phyloP scores from a whole-genome alignment of 331 rosid genomes.

The Dryas integrifolia region DNA sequence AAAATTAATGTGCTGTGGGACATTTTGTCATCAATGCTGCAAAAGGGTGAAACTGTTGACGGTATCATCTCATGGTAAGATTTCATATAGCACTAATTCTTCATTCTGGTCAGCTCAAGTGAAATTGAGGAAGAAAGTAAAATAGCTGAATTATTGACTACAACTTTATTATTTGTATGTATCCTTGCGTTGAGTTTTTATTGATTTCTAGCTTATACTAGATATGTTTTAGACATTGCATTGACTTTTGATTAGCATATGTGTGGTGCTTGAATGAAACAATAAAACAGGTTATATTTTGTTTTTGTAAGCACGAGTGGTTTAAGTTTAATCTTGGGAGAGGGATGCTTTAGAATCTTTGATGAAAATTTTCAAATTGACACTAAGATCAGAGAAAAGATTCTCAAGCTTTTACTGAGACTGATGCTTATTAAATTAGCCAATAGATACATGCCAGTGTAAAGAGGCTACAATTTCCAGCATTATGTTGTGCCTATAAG shows the following conservation, averaged over 20 bases:
- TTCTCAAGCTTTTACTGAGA: background rate
- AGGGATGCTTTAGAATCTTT: background rate
- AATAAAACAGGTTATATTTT: background rate
- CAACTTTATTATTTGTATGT: background rate
- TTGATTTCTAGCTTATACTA: background rate
- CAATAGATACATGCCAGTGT: background rate
- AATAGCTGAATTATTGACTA: background rate
- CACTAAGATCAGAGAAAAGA: background rate
- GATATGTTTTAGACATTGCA: background rate
- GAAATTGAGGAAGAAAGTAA: background rate
- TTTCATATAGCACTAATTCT: conserved; percentile 8
- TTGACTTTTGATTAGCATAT: background rate
- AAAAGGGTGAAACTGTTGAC: conserved; percentile 39
- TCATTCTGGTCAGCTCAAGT: background rate
- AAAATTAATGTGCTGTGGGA: conserved; percentile 52
- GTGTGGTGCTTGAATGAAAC: background rate
- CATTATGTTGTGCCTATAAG: background rate
- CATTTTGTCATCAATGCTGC: conserved; percentile 49
- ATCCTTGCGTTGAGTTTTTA: background rate
- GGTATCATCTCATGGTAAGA: conserved; percentile 41
- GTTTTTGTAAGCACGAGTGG: background rate
- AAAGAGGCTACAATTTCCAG: conserved; percentile 13
- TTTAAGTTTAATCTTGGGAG: background rate
- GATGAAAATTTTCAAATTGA: background rate
- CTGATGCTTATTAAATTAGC: background rate